A percentile compares a stretch with the other conserved stretches of the same genome.
These are phyloP conservation scores for Teunomyces stri DNA, from an alignment of 805 yeast genomes.

Conservation along the genomic window DNA sequence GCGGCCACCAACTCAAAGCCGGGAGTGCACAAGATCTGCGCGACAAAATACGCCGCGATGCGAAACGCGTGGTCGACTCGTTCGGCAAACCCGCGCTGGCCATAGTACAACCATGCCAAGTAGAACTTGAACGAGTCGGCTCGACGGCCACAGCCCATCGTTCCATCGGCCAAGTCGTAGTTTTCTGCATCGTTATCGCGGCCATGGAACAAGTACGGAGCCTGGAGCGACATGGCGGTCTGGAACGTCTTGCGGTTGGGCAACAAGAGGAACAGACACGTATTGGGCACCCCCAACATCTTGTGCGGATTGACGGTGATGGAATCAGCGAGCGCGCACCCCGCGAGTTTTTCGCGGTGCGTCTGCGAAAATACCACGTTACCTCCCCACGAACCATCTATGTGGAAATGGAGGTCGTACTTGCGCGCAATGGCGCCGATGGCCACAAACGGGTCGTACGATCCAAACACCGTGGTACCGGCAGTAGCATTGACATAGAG, in stretches of 20 bases:
- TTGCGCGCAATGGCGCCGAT: slow-evolving; percentile 54
- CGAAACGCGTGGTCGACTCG: slow-evolving; percentile 73
- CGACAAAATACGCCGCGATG: slow-evolving; percentile 61
- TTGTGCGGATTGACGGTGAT: slow-evolving; percentile 84
- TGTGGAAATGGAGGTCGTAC: slow-evolving; percentile 70
- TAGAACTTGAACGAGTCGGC: slow-evolving; percentile 79
- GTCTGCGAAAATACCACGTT: slow-evolving; percentile 64
- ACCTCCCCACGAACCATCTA: slow-evolving; percentile 93
- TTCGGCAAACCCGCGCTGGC: slow-evolving; percentile 58
- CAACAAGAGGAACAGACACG: slow-evolving; percentile 68
- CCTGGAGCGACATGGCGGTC: slow-evolving; percentile 69
- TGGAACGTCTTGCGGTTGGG: slow-evolving; percentile 68
- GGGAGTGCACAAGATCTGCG: slow-evolving; percentile 30
- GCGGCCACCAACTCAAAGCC: slow-evolving; percentile 51
- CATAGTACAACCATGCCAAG: slow-evolving; percentile 80
- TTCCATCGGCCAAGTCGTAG: slow-evolving; percentile 82
- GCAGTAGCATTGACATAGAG: slow-evolving; percentile 80
- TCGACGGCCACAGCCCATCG: slow-evolving; percentile 90
- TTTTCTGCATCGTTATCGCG: slow-evolving; percentile 48
- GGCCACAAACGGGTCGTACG: slow-evolving; percentile 65
- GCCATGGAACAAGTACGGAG: slow-evolving; percentile 78
- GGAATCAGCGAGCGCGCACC: slow-evolving; percentile 67
- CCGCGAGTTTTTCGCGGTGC: slow-evolving; percentile 51
- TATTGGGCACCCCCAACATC: slow-evolving; percentile 82
- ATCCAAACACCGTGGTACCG: slow-evolving; percentile 86